Conservation (phyloP, 441 rosid species). For the Jatropha multifida region DNA sequence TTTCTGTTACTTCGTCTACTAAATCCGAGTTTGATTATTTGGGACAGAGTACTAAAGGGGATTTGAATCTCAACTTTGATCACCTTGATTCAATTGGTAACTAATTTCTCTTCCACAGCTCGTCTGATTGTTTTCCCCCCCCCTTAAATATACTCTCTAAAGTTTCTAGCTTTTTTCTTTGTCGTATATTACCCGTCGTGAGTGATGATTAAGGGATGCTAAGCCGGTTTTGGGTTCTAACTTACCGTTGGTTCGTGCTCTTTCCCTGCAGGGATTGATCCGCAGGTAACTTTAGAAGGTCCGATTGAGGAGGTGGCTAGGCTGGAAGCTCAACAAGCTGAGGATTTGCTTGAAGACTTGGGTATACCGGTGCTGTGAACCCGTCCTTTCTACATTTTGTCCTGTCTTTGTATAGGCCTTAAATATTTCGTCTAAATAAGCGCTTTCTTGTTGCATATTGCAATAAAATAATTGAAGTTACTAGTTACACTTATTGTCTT, state of each 20-base stretch:
- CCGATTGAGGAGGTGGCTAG: slow-evolving; percentile 95
- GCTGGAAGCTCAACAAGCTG: slow-evolving; percentile 73
- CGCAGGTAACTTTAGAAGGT: slow-evolving; percentile 64
- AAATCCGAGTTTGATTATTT: slow-evolving; percentile 76
- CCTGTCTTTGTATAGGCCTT: neutral
- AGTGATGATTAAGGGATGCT: neutral
- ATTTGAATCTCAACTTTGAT: slow-evolving; percentile 77
- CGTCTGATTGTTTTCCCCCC: too few relatives aligned
- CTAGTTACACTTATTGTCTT: neutral
- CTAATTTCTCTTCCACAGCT: neutral
- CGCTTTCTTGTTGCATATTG: neutral
- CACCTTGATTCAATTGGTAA: slow-evolving; percentile 61
- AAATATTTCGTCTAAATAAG: neutral
- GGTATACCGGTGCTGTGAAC: slow-evolving; percentile 71
- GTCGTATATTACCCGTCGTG: neutral
- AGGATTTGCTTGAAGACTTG: slow-evolving; percentile 60
- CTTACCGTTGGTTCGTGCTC: neutral
- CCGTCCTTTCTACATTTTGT: slow-evolving; percentile 7
- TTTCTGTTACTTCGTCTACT: slow-evolving; percentile 67
- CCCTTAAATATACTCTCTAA: too few relatives aligned
- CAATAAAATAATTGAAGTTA: neutral
- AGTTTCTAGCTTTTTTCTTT: neutral
- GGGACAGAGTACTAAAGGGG: slow-evolving; percentile 97
- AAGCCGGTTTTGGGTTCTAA: slow-evolving; percentile 7
- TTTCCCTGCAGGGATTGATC: slow-evolving; percentile 47